phyloP scores from a whole-genome alignment of 1,284 basidiomycete genomes.

The Tilletia walkeri region DNA sequence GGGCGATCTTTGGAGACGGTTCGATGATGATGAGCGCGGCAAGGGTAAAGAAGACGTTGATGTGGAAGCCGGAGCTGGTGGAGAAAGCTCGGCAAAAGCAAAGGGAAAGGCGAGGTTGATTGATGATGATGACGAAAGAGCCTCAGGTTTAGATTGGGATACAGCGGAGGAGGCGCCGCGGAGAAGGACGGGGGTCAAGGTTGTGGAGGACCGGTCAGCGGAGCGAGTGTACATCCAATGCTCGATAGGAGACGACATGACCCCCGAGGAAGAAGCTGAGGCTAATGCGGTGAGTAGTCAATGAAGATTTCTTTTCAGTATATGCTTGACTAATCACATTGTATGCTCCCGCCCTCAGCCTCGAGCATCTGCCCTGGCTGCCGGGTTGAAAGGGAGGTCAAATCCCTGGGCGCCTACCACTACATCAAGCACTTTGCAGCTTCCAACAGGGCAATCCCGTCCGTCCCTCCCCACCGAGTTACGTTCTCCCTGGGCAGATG shows the following conservation, averaged over 20 bases:
- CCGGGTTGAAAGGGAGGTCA: not conserved
- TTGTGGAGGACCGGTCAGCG: not conserved
- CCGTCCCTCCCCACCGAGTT: too few species aligned
- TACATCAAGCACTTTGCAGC: not conserved
- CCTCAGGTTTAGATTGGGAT: not conserved
- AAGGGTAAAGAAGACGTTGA: too few species aligned
- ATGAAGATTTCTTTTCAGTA: not conserved
- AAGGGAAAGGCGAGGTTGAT: constrained; percentile 17
- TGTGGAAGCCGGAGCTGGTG: too few species aligned
- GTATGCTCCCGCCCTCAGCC: not conserved
- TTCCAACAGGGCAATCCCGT: not conserved
- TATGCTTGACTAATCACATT: not conserved
- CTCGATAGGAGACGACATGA: constrained; percentile 18
- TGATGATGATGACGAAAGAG: constrained; percentile 12
- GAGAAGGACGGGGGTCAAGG: not conserved
- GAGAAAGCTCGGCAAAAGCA: not conserved
- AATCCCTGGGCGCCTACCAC: not conserved
- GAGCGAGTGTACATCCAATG: constrained; percentile 19
- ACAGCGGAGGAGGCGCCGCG: not conserved
- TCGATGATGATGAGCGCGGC: not conserved
- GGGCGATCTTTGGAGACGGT: not conserved
- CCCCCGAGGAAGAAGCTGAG: constrained; percentile 1
- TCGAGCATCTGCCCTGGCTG: too few species aligned
- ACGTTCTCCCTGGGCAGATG: constrained; percentile 1
- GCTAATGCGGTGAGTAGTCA: constrained; percentile 1